These are phyloP conservation scores for Fusarium mexicanum DNA, from an alignment of 2,329 filamentous ascomycete species.

Conservation along the genomic window DNA sequence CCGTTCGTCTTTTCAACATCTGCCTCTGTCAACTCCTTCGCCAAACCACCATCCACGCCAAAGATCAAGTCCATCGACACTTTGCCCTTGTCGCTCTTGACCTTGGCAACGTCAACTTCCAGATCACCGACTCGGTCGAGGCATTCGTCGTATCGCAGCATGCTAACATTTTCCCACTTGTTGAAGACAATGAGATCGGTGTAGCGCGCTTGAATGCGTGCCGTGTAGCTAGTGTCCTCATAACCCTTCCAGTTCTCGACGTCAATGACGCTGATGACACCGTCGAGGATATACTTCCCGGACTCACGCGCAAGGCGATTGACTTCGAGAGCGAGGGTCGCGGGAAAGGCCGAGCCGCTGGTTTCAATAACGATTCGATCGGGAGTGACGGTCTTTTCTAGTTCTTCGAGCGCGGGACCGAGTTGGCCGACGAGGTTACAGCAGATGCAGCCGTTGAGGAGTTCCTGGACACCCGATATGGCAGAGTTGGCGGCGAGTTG, in stretches of 20 bases:
- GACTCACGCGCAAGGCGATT: slow-evolving; percentile 80
- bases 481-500: slow-evolving; percentile 85
- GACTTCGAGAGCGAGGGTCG: slow-evolving; percentile 89
- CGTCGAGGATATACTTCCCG: slow-evolving; percentile 78
- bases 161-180: slow-evolving; percentile 85
- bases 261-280: slow-evolving; percentile 89
- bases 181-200: slow-evolving; percentile 93
- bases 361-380: slow-evolving; percentile 96
- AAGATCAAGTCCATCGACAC: slow-evolving; percentile 84
- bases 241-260: slow-evolving; percentile 97
- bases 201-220: slow-evolving; percentile 86
- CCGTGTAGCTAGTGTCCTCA: slow-evolving; percentile 89
- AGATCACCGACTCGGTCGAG: slow-evolving; percentile 83
- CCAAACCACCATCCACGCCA: slow-evolving; percentile 86
- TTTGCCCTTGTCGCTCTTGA: slow-evolving; percentile 84
- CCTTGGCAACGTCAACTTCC: slow-evolving; percentile 81
- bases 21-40: slow-evolving; percentile 61
- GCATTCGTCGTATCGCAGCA: slow-evolving; percentile 79
- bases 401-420: slow-evolving; percentile 78
- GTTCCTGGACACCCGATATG: slow-evolving; percentile 89
- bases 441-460: slow-evolving; percentile 98
- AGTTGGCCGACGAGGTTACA: slow-evolving; percentile 97
- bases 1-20: slow-evolving; percentile 48
- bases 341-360: slow-evolving; percentile 85
- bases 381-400: slow-evolving; percentile 67